Evolutionary conservation across 257 asterid species (phyloP), one percentile per base, ranked within the genome.

Genomic region (Jacaranda mimosifolia): DNA sequence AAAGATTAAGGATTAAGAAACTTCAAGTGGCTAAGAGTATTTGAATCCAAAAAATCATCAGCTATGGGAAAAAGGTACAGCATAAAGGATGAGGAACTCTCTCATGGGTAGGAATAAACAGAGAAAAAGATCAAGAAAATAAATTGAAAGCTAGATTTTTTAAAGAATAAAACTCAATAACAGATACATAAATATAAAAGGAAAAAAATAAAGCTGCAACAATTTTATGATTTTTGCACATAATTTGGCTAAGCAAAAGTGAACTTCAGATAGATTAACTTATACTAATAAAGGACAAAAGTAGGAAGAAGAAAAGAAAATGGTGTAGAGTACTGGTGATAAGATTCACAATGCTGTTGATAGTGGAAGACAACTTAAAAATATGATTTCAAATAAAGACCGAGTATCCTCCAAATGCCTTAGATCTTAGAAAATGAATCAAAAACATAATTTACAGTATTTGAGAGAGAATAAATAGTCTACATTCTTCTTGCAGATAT

Each of bases 1-100:
- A 73, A 83, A 32, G 21, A 59, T n/a, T n/a, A 69, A n/a, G n/a
- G 46, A 45, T 59, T 26, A 13, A 63, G 48, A 67, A 48, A 74
- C 71, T 75, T 35, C n/a, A 65, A 49, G 58, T 40, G 3, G 18
- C 21, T 46, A 15, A 63, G 39, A 53, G 13, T 4, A 40, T 4
- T 40, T 4, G n/a, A n/a, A n/a, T n/a, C n/a, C n/a, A n/a, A n/a
- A 4, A 63, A 68, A 36, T 3, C 8, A 46, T 57, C 46, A 6
- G n/a, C 17, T 46, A 18, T 15, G 3, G 21, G 59, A 9, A 59
- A 49, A 68, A 48, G 53, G 56, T 59, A 63, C 55, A 38, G 11
- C 56, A 69, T 19, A 62, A 35, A 58, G 53, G 70, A 58, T 45
- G 57, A 43, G 13, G 58, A 58, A 6, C 13, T 58, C 42, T 42